A percentile compares a stretch with the other conserved stretches of the same genome.
phyloP scores from a whole-genome alignment of 139 green algal species.

The Tetraselmis chui region DNA sequence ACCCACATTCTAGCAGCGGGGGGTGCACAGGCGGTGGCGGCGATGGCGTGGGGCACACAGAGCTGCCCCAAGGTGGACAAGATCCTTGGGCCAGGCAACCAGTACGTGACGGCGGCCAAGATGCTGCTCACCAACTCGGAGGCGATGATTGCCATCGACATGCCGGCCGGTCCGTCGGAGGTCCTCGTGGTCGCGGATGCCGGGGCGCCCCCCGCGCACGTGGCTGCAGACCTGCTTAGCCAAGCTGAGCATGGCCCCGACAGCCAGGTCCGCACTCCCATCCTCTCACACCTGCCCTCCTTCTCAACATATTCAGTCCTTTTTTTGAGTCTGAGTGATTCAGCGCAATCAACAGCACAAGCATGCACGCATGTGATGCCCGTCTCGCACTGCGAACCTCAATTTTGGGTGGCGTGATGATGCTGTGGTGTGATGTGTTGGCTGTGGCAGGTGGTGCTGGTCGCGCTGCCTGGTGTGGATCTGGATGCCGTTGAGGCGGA shows the following conservation, averaged over 20 bases:
- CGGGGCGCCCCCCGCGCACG: constrained; percentile 59
- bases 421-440: too few relatives aligned
- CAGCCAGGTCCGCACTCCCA: too few relatives aligned
- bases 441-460: constrained; percentile 91
- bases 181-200: constrained; percentile 93
- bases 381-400: too few relatives aligned
- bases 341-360: background rate
- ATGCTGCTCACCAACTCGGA: constrained; percentile 68
- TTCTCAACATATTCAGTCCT: background rate
- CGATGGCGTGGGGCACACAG: background rate
- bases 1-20: background rate
- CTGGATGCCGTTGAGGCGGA: background rate
- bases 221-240: constrained; percentile 91
- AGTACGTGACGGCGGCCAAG: constrained; percentile 89
- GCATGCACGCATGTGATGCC: too few relatives aligned
- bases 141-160: constrained; percentile 96
- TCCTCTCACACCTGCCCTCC: background rate
- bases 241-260: constrained; percentile 37
- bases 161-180: constrained; percentile 83
- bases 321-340: background rate
- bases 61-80: constrained; percentile 68
- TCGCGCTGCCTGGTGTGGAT: constrained; percentile 77
- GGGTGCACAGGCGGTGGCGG: background rate
- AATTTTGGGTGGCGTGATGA: too few relatives aligned
- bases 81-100: constrained; percentile 82